Percentiles rank a stretch among this genome's conserved stretches.
These are phyloP conservation scores for Podospora tetraspora DNA, from an alignment of 495 filamentous ascomycete species.

Conservation along the genomic window DNA sequence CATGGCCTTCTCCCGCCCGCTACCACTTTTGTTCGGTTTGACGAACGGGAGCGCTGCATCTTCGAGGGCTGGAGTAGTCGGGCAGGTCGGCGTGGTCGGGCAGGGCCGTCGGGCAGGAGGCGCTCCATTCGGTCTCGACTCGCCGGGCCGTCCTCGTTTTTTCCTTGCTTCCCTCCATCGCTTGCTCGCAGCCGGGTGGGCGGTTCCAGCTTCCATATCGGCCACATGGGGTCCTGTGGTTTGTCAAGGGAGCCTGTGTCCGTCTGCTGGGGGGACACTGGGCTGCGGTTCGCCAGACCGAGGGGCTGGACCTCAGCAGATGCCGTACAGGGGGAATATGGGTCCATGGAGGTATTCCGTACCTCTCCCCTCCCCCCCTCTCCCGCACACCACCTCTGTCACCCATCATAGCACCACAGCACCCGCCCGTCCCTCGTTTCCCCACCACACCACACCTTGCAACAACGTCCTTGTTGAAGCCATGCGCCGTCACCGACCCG, in stretches of 20 bases:
- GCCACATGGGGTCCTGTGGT: not conserved
- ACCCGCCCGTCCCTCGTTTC: not conserved
- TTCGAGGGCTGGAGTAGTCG: not conserved
- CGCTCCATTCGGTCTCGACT: conserved; percentile 4
- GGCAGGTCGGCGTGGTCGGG: not conserved
- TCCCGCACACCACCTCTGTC: not conserved
- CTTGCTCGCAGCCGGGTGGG: conserved; percentile 7
- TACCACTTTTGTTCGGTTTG: not conserved
- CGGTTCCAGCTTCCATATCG: not conserved
- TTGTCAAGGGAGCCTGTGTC: conserved; percentile 4
- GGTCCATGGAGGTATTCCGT: not conserved
- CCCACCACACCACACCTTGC: not conserved
- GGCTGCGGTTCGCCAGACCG: conserved; percentile 14
- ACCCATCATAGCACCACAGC: not conserved
- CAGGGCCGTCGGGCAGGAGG: not conserved
- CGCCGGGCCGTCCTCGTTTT: not conserved
- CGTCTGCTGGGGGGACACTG: conserved; percentile 3
- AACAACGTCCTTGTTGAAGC: not conserved
- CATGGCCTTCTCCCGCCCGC: conserved; percentile 1
- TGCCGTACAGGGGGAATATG: not conserved
- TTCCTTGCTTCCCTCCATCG: conserved; percentile 7
- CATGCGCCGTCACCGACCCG: not conserved
- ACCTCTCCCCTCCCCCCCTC: not conserved
- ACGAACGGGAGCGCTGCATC: not conserved
- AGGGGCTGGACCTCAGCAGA: not conserved